phyloP scores from a whole-genome alignment of 441 rosid species.

The Jatropha multifida region DNA sequence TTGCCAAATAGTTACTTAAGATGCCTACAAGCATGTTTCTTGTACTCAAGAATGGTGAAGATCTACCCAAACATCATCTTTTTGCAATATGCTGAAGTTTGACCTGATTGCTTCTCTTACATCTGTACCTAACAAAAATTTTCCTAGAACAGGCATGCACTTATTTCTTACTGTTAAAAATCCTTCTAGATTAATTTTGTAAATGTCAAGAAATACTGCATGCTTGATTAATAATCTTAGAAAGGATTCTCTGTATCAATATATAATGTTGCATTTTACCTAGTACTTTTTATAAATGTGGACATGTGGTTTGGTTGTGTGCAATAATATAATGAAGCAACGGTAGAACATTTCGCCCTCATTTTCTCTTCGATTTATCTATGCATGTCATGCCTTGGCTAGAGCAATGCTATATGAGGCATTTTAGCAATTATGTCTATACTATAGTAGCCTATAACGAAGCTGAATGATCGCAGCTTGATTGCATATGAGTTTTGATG shows the following conservation, averaged over 20 bases:
- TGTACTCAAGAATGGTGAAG: neutral
- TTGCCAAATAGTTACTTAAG: neutral
- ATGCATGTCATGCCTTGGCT: neutral
- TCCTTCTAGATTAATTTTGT: neutral
- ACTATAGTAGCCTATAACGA: neutral
- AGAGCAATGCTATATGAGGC: neutral
- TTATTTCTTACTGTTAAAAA: neutral
- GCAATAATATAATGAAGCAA: neutral
- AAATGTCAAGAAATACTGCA: neutral
- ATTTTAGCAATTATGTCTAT: neutral
- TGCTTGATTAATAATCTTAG: constrained; percentile 1
- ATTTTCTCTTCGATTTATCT: neutral
- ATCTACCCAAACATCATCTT: neutral
- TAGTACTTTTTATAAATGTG: too few relatives aligned
- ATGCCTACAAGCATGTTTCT: neutral
- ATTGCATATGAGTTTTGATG: neutral
- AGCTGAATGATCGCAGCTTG: neutral
- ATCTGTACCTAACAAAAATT: neutral
- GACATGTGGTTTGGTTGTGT: neutral
- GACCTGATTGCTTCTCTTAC: neutral
- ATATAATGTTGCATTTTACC: neutral
- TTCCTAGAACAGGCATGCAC: neutral
- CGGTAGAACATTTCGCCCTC: neutral
- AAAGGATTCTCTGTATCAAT: neutral
- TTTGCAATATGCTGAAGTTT: neutral